Evolutionary conservation across 768 basidiomycete species (phyloP), one percentile per base, ranked within the genome.

Genomic region (Kwoniella pini): DNA sequence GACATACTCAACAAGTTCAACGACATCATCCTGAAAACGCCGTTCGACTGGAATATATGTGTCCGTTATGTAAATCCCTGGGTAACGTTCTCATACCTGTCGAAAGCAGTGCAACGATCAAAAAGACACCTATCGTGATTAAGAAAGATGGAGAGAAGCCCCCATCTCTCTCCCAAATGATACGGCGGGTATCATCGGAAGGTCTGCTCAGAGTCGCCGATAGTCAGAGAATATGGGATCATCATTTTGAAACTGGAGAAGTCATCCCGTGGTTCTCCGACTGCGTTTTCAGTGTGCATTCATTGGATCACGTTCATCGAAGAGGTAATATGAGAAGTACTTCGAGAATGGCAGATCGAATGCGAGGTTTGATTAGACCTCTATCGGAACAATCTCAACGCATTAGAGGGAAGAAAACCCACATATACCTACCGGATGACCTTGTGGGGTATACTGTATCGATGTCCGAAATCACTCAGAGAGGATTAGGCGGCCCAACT

Each of bases 51-150:
- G 96, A 99, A 71, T 98, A 88, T 80, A 89, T 97, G 46, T 99
- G 96, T 69, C 96, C 96, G 1, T 81, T 99, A 3, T 99, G 96
- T 82, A 98, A 98, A 80, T 92, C 90, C 68, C 82, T 97, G 5
- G 93, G 95, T 2, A 99, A 99, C 77, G 86, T 92, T 28, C 87
- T 99, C 40, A 82, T 99, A 0, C 96, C 96, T 0, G 87, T 94
- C 50, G 71, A 76, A 33, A 50, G 54, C 17, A 82, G 84, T 22
- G 60, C 62, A 57, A 64, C 58, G 28, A 22, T 15, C 13, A 64
- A 49, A 22, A 59, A 63, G 61, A 50, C 60, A 9, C 42, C 56
- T 10, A n/a, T 60, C 3, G n/a, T 30, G 1, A 45, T 59, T 27
- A 51, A 33, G 42, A 82, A 80, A 33, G 76, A 82, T 10, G 42